Evolutionary conservation across 805 yeast genomes (phyloP).

Genomic region (Monosporozyma yasuniensis): DNA sequence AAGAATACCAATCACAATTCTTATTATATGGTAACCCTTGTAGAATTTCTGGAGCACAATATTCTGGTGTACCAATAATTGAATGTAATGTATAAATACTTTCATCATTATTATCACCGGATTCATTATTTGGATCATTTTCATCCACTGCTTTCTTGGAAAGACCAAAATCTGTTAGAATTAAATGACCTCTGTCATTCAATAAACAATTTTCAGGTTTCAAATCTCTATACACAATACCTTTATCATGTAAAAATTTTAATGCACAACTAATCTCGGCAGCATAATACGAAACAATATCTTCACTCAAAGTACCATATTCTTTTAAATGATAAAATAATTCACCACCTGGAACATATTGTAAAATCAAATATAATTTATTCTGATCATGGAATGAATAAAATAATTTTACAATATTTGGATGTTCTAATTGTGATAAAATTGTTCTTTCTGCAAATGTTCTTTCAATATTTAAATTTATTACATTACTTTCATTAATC

Average conservation of each 20-base stretch:
- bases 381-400: conserved; percentile 77
- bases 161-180: conserved; percentile 80
- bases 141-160: conserved; percentile 35
- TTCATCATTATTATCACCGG: conserved; percentile 2
- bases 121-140: background rate
- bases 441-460: conserved; percentile 76
- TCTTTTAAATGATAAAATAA: conserved; percentile 40
- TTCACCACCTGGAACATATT: conserved; percentile 87
- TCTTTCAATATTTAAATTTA: conserved; percentile 51
- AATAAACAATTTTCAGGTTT: conserved; percentile 84
- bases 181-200: conserved; percentile 62
- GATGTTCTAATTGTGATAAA: conserved; percentile 60
- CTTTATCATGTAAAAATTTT: conserved; percentile 64
- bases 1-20: conserved; percentile 86
- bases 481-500: conserved; percentile 32
- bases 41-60: conserved; percentile 80
- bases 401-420: conserved; percentile 70
- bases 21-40: conserved; percentile 70
- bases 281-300: conserved; percentile 62
- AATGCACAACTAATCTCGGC: conserved; percentile 78
- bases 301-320: conserved; percentile 43
- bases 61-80: conserved; percentile 38
- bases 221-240: conserved; percentile 78
- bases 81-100: conserved; percentile 31
- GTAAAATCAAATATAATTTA: conserved; percentile 65